Base-by-base conservation (phyloP, 352 stramenopile genomes). In the Pythium sp. region DNA sequence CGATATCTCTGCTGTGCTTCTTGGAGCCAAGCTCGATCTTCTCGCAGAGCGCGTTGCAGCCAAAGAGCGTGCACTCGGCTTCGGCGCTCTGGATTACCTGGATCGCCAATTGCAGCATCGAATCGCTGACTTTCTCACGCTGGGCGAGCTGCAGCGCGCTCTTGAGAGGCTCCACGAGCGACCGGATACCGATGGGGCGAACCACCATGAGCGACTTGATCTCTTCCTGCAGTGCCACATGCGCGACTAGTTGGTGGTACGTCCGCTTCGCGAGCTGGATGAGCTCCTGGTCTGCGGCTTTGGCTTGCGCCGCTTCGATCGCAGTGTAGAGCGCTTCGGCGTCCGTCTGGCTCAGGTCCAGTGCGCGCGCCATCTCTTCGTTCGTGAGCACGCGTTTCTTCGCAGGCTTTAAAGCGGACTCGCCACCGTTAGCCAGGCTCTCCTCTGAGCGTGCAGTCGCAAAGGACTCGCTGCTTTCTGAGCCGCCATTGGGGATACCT, bases 51-150 rank as follows among this genome's bases (percentile, higher is more conserved):
- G 82, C 79, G 51, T 92, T 76, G 47, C 79, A 90, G 7, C 87
- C 85, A 55, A 89, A 95, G n/a, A 95, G 77, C 61, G 80, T 93
- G 51, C 84, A 92, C 67, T 95, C 87, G 58, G 81, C 81, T 68
- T 95, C 87, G 18, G 82, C 85, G 51, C 82, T 87, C 54, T 85
- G 84, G 51, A 95, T 83, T 15, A 95, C 69, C 28, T 89, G 84
- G 28, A 86, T 58, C 2, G 76, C 82, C 0, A 92, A 71, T 58
- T 79, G 65, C 32, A 93, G 68, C 76, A 93, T 90, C 26, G 77
- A 65, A 3, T 68, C 67, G 36, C 76, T 73, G 53, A 93, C 87
- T 38, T 72, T 58, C 34, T 89, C 85, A 1, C 73, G 72, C 36
- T 74, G 74, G 1, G 85, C 87, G 34, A 79, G 72, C 11, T 79